These are phyloP conservation scores for Macrotyloma uniflorum DNA, from an alignment of 306 rosid genomes.

Conservation along the genomic window DNA sequence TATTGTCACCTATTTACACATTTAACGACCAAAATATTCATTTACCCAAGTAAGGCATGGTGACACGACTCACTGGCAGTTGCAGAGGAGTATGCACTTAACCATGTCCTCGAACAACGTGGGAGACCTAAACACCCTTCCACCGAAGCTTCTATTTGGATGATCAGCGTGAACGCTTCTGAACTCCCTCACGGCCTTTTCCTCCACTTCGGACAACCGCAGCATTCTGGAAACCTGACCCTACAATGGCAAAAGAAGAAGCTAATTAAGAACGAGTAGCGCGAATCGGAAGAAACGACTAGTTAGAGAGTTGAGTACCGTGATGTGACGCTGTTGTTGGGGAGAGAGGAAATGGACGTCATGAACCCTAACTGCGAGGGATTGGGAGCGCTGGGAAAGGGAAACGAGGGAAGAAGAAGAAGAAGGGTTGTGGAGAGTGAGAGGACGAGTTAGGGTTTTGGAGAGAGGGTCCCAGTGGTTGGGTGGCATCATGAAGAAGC, in stretches of 20 bases:
- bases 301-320: background rate
- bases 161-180: background rate
- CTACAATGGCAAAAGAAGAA: slow-evolving; percentile 8
- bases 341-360: slow-evolving; percentile 21
- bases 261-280: background rate
- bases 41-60: no score
- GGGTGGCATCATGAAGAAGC: slow-evolving; percentile 67
- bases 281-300: background rate
- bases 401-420: slow-evolving; percentile 35
- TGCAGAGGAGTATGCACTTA: slow-evolving; percentile 62
- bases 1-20: no score
- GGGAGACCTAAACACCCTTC: slow-evolving; percentile 60
- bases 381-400: slow-evolving; percentile 14
- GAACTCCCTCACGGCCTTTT: slow-evolving; percentile 43
- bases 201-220: slow-evolving; percentile 49
- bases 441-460: slow-evolving; percentile 53
- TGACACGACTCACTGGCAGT: slow-evolving; percentile 47
- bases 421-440: background rate
- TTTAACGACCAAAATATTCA: no score
- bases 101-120: slow-evolving; percentile 65
- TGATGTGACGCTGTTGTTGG: slow-evolving; percentile 34
- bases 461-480: slow-evolving; percentile 55
- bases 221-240: slow-evolving; percentile 56
- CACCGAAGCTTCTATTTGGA: slow-evolving; percentile 28
- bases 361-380: slow-evolving; percentile 36